Evolutionary conservation across 129 eudicot genomes (phyloP), one percentile per base, ranked within the genome.

Genomic region (Pittosporum tobira): DNA sequence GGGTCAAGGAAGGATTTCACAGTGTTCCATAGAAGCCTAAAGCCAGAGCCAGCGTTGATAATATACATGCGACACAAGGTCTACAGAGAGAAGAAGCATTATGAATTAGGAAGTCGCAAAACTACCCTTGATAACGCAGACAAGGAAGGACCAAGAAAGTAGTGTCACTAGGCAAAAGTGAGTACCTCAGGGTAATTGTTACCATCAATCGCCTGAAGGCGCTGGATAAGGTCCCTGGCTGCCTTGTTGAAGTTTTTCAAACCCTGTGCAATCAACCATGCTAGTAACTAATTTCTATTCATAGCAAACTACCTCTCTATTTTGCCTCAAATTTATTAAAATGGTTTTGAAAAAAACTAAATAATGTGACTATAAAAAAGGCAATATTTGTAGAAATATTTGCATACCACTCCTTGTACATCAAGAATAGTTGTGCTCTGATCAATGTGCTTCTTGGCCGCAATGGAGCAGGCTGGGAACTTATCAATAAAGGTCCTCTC

Each of bases 371-470:
- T n/a, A n/a, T n/a, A n/a, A n/a, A n/a, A n/a, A n/a, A n/a, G n/a
- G n/a, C 38, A 52, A 27, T 26, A 22, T 8, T 12, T 36, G 45
- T 16, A 15, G 42, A 37, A 12, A 62, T 16, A 21, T 31, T 23
- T 11, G 71, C 95, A 51, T 84, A 93, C 99, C 90, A 93, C 94
- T 79, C 99, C 99, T 70, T 93, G 94, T 55, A 93, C 99, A 69
- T 93, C 99, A 70, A 93, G 71, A 52, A 93, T 93, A 51, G 96
- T 93, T 26, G 99, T 93, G 74, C 99, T 93, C 76, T 87, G 96
- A 69, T 93, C 99, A 55, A 93, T 81, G 68, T 84, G 96, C 51
- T 59, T 93, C 68, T 81, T 84, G 9, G 96, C 94, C 16, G 96
- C 81, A 48, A 93, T 84, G 23, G 94, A 79, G 53, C 99, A 93